phyloP scores from a whole-genome alignment of 768 basidiomycete species.

The Auriscalpium vulgare region DNA sequence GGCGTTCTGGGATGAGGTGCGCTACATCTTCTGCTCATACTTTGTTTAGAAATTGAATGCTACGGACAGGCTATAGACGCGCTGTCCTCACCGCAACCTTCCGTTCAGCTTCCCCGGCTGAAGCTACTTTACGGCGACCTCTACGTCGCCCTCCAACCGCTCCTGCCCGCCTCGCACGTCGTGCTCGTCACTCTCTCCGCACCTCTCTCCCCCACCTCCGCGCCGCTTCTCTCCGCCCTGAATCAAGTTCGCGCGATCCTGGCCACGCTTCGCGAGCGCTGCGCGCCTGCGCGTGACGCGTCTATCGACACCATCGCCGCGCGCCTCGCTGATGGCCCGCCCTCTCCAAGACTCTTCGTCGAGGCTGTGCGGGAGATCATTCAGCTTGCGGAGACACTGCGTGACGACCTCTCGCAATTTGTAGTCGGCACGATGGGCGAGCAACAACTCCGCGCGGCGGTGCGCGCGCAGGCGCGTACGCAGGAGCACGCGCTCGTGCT shows the following conservation, averaged over 20 bases:
- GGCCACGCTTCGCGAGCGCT: slow-evolving; percentile 44
- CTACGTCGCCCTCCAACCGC: slow-evolving; percentile 37
- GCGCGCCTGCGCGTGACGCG: slow-evolving; percentile 58
- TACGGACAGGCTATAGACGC: slow-evolving; percentile 41
- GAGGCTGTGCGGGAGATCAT: slow-evolving; percentile 42
- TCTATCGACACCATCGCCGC: slow-evolving; percentile 38
- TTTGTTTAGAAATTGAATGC: slow-evolving; percentile 1
- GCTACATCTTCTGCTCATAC: slow-evolving; percentile 13
- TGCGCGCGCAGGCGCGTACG: slow-evolving; percentile 44
- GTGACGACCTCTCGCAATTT: slow-evolving; percentile 57
- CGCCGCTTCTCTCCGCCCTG: slow-evolving; percentile 53
- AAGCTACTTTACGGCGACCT: slow-evolving; percentile 50
- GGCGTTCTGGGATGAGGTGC: slow-evolving; percentile 73
- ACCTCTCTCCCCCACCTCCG: slow-evolving; percentile 59
- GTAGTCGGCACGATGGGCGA: slow-evolving; percentile 63
- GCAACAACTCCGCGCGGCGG: slow-evolving; percentile 39
- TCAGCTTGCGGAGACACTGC: slow-evolving; percentile 53
- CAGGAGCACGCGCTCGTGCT: slow-evolving; percentile 50
- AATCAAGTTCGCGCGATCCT: slow-evolving; percentile 48
- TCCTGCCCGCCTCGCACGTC: slow-evolving; percentile 50
- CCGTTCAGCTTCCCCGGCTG: slow-evolving; percentile 51
- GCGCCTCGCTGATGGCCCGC: slow-evolving; percentile 26
- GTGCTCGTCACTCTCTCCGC: slow-evolving; percentile 45
- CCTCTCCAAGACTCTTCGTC: slow-evolving; percentile 33
- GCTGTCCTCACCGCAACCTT: slow-evolving; percentile 51